Percentiles rank a stretch among this genome's conserved stretches.
Evolutionary conservation across 768 basidiomycete species (phyloP).

Genomic region (Antrodiella citrinella): DNA sequence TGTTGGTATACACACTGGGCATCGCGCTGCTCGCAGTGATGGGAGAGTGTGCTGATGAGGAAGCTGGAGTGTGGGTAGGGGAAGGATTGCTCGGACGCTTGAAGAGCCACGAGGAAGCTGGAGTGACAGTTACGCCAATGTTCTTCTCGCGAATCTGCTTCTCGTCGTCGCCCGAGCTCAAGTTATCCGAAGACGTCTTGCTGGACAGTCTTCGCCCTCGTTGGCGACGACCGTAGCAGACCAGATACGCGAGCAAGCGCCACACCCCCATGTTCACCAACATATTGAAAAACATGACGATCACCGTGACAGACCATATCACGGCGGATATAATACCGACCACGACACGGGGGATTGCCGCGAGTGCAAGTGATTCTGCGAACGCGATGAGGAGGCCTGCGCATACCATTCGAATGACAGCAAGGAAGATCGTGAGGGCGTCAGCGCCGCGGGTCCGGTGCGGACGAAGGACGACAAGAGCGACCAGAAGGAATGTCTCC

Average conservation of each 20-base stretch:
- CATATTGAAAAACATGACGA: constrained; percentile 61
- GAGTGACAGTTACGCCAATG: constrained; percentile 8
- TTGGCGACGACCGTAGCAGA: constrained; percentile 11
- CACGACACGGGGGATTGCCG: constrained; percentile 72
- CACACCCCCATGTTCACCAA: constrained; percentile 20
- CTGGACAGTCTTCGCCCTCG: constrained; percentile 11
- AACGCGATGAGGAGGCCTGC: constrained; percentile 74
- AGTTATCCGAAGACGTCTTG: constrained; percentile 7
- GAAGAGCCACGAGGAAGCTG: constrained; percentile 11
- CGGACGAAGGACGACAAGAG: constrained; percentile 50
- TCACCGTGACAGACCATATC: constrained; percentile 60
- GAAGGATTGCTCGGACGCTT: constrained; percentile 19
- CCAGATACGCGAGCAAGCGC: constrained; percentile 12
- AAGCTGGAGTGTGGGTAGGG: constrained; percentile 15
- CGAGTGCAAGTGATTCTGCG: constrained; percentile 51
- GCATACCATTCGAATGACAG: constrained; percentile 59
- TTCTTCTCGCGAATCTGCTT: constrained; percentile 11
- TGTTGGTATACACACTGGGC: constrained; percentile 7
- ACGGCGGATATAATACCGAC: constrained; percentile 72
- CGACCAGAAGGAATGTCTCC: constrained; percentile 52
- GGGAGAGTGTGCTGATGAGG: constrained; percentile 11
- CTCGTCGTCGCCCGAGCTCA: constrained; percentile 12
- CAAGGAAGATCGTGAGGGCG: constrained; percentile 58
- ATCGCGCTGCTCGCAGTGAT: constrained; percentile 10
- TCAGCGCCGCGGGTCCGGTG: constrained; percentile 63